Evolutionary conservation across 352 stramenopile species (phyloP).

Genomic region (Globisporangium iwayamae): DNA sequence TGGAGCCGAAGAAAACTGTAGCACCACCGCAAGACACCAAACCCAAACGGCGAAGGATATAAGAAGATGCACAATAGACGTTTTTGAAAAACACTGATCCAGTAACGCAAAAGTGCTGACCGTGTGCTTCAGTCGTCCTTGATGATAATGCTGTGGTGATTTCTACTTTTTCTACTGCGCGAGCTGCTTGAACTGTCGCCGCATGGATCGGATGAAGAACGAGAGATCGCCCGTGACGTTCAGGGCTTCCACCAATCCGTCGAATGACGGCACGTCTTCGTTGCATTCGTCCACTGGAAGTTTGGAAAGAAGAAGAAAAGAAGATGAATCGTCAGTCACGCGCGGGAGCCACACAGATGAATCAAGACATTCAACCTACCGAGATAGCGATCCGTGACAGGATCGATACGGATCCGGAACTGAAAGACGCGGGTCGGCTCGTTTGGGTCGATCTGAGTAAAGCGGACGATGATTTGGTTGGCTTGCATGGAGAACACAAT

Average conservation of each 20-base stretch:
- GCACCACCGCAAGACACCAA: neutral
- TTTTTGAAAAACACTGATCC: neutral
- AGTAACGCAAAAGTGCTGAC: conserved; percentile 13
- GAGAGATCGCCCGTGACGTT: conserved; percentile 69
- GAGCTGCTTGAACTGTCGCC: conserved; percentile 71
- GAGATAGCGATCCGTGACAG: conserved; percentile 54
- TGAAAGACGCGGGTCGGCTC: conserved; percentile 59
- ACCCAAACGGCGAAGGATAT: conserved; percentile 11
- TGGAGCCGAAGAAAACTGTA: neutral
- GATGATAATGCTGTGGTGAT: neutral
- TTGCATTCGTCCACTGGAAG: conserved; percentile 60
- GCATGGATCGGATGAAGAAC: conserved; percentile 76
- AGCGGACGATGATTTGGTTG: conserved; percentile 59
- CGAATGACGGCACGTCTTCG: conserved; percentile 41
- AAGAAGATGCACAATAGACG: neutral
- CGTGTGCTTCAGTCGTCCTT: neutral
- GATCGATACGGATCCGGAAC: conserved; percentile 68
- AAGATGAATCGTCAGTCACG: neutral
- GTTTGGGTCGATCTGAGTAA: conserved; percentile 67
- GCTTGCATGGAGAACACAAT: conserved; percentile 21
- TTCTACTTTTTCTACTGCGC: conserved; percentile 19
- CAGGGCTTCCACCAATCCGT: conserved; percentile 51
- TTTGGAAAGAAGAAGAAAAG: neutral
- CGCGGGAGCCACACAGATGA: neutral
- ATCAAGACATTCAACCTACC: conserved; percentile 22